Base-by-base conservation (phyloP, 352 stramenopile genomes). In the Globisporangium spiculum region DNA sequence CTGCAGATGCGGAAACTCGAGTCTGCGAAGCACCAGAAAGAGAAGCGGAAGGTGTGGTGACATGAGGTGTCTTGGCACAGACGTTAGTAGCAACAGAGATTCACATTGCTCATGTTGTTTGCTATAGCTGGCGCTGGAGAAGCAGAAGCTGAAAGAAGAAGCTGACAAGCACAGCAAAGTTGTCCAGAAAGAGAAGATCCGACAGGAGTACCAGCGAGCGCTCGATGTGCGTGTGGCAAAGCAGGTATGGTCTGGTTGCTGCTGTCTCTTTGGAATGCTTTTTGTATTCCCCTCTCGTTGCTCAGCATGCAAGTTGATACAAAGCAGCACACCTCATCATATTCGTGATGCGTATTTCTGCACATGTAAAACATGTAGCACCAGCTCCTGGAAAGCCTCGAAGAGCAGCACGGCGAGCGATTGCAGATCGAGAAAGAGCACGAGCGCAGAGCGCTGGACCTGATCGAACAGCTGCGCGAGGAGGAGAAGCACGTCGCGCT, bases 401-500 rank as follows among this genome's bases (percentile, higher is more conserved):
- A 82, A 26, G 71, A 70, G 8, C 74, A 84, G 41, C 79, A 88
- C 48, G 61, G 63, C 10, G 64, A 79, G n/a, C 76, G 79, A 7
- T 44, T 88, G 7, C 53, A 70, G 9, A 27, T 65, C 6, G 83
- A 91, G 56, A 77, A 75, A 52, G 44, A 75, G 32, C 79, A 75
- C 9, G 77, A 89, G 36, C 68, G 78, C 24, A 65, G 85, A 32
- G 81, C 78, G 1, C 64, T 74, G 36, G 41, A 58, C 26, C 52
- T 80, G 52, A 66, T 91, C 9, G 56, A 82, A 20, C 72, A 76
- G 52, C 84, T 91, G 71, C 73, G 74, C 12, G 71, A 91, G 30
- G 83, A 91, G 63, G 83, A 91, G 68, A 79, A 74, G 38, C 86
- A 83, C 58, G 44, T 89, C 26, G 52, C 69, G 30, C 41, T 91